These are phyloP conservation scores for Neofusicoccum umdonicola DNA, from an alignment of 2,329 filamentous ascomycete species.

Conservation along the genomic window DNA sequence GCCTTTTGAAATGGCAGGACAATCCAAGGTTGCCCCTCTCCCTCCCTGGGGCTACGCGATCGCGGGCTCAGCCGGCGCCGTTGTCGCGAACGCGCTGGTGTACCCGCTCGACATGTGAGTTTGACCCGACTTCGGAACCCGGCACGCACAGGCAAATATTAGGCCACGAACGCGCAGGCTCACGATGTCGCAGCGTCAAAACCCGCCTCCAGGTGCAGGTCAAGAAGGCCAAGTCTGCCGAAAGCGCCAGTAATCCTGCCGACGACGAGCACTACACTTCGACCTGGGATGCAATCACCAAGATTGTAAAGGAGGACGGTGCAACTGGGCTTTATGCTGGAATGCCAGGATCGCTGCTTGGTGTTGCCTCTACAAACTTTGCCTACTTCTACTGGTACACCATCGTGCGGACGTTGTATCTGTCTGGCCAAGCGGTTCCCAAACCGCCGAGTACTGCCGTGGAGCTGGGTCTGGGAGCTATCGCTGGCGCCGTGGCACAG, in stretches of 20 bases:
- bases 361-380: slow-evolving; percentile 96
- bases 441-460: slow-evolving; percentile 72
- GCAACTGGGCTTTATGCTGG: slow-evolving; percentile 81
- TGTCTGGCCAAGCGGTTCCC: slow-evolving; percentile 56
- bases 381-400: slow-evolving; percentile 99
- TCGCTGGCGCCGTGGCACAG: slow-evolving; percentile 87
- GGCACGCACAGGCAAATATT: slow-evolving; percentile 5
- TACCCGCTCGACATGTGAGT: slow-evolving; percentile 95
- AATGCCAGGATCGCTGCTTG: slow-evolving; percentile 80
- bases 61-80: slow-evolving; percentile 87
- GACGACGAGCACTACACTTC: slow-evolving; percentile 74
- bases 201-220: slow-evolving; percentile 94
- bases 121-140: slow-evolving; percentile 1
- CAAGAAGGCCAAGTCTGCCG: slow-evolving; percentile 51
- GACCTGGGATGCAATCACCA: slow-evolving; percentile 82
- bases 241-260: slow-evolving; percentile 35
- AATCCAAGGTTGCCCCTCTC: slow-evolving; percentile 66
- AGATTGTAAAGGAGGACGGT: slow-evolving; percentile 80
- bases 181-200: slow-evolving; percentile 68
- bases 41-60: slow-evolving; percentile 92
- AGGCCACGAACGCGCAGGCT: neutral
- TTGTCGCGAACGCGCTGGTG: slow-evolving; percentile 90
- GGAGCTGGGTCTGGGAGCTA: slow-evolving; percentile 80
- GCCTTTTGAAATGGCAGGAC: slow-evolving; percentile 48
- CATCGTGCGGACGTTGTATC: slow-evolving; percentile 76